Conservation (phyloP, 1,284 basidiomycete genomes). For the Takashimella koratensis region DNA sequence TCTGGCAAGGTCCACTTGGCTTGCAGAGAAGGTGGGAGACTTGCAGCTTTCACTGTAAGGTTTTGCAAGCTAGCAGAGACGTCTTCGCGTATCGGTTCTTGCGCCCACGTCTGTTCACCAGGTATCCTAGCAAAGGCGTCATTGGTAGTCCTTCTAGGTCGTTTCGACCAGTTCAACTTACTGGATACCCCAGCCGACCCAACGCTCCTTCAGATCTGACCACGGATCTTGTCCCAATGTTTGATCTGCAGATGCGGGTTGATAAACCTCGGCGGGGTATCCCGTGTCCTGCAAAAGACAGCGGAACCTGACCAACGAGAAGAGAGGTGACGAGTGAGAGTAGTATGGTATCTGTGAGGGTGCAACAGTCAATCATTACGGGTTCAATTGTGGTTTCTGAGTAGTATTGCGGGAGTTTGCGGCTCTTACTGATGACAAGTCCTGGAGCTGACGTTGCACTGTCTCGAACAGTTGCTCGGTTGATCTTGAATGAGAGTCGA, state of each 20-base stretch:
- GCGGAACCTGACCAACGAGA: slow-evolving; percentile 41
- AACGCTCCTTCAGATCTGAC: slow-evolving; percentile 43
- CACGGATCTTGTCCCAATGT: slow-evolving; percentile 12
- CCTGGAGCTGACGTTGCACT: neutral
- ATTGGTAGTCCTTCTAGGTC: neutral
- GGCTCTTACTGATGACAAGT: no score
- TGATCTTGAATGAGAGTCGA: neutral
- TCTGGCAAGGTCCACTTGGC: slow-evolving; percentile 36
- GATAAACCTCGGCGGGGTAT: slow-evolving; percentile 47
- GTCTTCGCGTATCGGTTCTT: neutral
- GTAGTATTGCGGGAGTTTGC: no score
- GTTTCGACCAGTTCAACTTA: slow-evolving; percentile 16
- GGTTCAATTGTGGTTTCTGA: no score
- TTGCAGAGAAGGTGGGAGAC: slow-evolving; percentile 20
- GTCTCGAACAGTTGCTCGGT: neutral
- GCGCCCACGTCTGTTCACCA: slow-evolving; percentile 37
- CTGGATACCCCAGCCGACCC: slow-evolving; percentile 49
- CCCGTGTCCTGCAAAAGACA: slow-evolving; percentile 49
- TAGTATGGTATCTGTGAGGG: slow-evolving; percentile 37
- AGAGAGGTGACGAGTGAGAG: slow-evolving; percentile 15
- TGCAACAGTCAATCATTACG: no score
- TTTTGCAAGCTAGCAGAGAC: neutral
- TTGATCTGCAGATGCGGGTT: slow-evolving; percentile 15
- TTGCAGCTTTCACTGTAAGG: neutral
- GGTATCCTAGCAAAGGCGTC: slow-evolving; percentile 26